A percentile compares a stretch with the other conserved stretches of the same genome.
Conservation (phyloP, 345 rosid genomes). For the Hirschfeldia incana region DNA sequence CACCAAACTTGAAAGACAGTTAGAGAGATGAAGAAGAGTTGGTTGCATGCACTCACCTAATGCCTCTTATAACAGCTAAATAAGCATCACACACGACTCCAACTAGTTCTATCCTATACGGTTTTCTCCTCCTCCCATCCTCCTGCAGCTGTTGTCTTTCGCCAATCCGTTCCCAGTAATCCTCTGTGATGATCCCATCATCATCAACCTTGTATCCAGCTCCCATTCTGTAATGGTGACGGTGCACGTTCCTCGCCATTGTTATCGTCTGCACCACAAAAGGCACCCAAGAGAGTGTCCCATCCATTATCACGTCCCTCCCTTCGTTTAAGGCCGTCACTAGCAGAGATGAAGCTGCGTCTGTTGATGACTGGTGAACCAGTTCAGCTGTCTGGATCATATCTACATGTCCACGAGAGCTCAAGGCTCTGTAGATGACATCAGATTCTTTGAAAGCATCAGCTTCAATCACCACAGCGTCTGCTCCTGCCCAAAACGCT, state of each 20-base stretch:
- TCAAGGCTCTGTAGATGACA: constrained; percentile 85
- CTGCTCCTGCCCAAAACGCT: constrained; percentile 85
- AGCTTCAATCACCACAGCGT: constrained; percentile 84
- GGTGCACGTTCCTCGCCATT: constrained; percentile 88
- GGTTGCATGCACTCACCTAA: constrained; percentile 52
- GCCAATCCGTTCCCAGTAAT: constrained; percentile 76
- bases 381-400: constrained; percentile 88
- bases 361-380: constrained; percentile 84
- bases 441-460: constrained; percentile 97
- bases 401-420: constrained; percentile 84
- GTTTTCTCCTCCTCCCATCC: constrained; percentile 61
- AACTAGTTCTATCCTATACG: constrained; percentile 89
- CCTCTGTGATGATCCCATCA: constrained; percentile 69
- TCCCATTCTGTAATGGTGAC: constrained; percentile 86
- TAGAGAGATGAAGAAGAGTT: neutral
- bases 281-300: constrained; percentile 92
- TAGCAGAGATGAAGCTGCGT: constrained; percentile 72
- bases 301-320: constrained; percentile 93
- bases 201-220: constrained; percentile 61
- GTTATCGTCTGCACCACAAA: constrained; percentile 88
- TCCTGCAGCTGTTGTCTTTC: constrained; percentile 54
- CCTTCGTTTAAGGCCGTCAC: constrained; percentile 94
- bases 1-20: neutral
- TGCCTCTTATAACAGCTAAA: constrained; percentile 89
- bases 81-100: constrained; percentile 96